phyloP scores from a whole-genome alignment of 768 basidiomycete genomes.

The Rickenella mellea region DNA sequence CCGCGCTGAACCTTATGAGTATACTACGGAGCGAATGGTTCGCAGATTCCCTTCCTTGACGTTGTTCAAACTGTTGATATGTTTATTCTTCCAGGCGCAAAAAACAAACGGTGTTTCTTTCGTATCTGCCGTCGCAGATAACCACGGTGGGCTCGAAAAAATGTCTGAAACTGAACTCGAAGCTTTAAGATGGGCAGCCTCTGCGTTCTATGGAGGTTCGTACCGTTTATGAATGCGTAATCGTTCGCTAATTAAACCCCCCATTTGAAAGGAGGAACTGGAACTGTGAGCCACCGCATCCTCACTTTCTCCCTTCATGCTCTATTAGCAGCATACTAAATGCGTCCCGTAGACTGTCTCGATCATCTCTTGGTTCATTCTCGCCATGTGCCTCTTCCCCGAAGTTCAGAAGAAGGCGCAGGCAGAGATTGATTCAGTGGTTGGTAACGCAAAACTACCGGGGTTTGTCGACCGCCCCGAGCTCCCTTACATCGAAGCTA shows the following conservation, averaged over 20 bases:
- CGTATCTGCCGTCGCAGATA: conserved; percentile 3
- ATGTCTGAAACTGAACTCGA: no score
- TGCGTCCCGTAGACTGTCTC: conserved; percentile 2
- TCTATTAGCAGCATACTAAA: no score
- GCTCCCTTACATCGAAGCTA: conserved; percentile 11
- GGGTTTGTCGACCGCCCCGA: conserved; percentile 4
- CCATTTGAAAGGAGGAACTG: not conserved
- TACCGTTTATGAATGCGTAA: not conserved
- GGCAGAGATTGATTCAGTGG: conserved; percentile 11
- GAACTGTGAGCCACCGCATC: not conserved
- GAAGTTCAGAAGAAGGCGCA: conserved; percentile 11
- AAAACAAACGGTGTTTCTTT: conserved; percentile 13
- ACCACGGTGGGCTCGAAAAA: no score
- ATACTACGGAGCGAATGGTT: conserved; percentile 23
- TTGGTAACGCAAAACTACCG: conserved; percentile 9
- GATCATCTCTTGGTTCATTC: conserved; percentile 5
- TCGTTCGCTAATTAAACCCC: not conserved
- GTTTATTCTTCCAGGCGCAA: conserved; percentile 5
- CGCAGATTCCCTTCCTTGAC: conserved; percentile 1
- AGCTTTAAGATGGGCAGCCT: not conserved
- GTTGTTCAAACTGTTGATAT: not conserved
- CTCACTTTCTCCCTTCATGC: conserved; percentile 2
- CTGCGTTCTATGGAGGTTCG: not conserved
- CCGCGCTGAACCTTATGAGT: conserved; percentile 19
- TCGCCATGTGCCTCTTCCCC: conserved; percentile 14